Evolutionary conservation across 2,329 filamentous ascomycete genomes (phyloP).

Genomic region (Phyllosticta capitalensis): DNA sequence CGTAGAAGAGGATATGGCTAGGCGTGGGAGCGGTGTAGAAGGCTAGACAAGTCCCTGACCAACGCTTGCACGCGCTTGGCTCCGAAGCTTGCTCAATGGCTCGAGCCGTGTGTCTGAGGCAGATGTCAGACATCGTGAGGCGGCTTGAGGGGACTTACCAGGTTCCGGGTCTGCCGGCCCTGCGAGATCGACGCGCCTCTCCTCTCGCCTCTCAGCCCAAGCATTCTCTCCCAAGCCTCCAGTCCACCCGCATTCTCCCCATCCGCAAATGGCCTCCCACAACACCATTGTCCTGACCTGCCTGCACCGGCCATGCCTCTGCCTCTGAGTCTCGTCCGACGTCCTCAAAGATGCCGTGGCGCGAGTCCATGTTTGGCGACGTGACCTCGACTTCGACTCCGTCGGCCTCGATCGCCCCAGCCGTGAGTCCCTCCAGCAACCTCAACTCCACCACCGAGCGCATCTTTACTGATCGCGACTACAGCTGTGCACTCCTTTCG

Average conservation of each 20-base stretch:
- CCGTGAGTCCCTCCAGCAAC: conserved; percentile 2
- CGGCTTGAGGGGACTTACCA: neutral
- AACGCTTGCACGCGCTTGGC: neutral
- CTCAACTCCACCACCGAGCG: neutral
- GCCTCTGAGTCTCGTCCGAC: neutral
- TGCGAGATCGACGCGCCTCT: neutral
- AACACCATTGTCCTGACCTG: neutral
- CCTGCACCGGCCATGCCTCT: neutral
- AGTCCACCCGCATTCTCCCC: neutral
- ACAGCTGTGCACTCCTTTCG: conserved; percentile 53
- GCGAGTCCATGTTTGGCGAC: neutral
- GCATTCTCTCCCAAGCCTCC: conserved; percentile 9
- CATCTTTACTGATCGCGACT: conserved; percentile 1
- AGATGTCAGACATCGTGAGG: neutral
- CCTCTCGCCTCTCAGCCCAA: conserved; percentile 1
- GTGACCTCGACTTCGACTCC: conserved; percentile 5
- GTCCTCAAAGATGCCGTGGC: conserved; percentile 8
- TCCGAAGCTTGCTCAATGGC: neutral
- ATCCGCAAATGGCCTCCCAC: neutral
- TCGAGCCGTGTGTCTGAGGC: neutral
- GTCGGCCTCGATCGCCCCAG: conserved; percentile 4
- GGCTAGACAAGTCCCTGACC: neutral
- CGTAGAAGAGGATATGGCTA: neutral
- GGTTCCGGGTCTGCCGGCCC: neutral
- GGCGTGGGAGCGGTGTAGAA: neutral